Conservation (phyloP, 2,329 filamentous ascomycete species). For the Xylariaceae sp. region DNA sequence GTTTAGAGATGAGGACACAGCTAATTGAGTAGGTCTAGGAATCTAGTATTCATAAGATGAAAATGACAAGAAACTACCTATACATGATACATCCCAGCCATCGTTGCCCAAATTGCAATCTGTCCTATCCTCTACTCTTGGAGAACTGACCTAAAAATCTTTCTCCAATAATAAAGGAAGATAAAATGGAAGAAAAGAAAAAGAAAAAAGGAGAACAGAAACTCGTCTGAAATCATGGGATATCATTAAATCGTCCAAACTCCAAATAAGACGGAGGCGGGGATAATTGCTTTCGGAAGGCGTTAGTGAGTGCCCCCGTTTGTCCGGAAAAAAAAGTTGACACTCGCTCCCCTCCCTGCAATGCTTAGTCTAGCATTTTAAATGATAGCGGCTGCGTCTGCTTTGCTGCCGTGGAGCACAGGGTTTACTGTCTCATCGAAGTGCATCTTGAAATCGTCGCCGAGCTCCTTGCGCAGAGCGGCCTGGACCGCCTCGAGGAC, state of each 20-base stretch:
- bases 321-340: not conserved
- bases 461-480: constrained; percentile 63
- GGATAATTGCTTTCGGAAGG: not conserved
- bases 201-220: too few relatives aligned
- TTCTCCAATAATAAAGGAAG: too few relatives aligned
- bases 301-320: not conserved
- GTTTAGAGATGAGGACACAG: too few relatives aligned
- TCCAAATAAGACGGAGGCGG: not conserved
- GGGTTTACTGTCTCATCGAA: constrained; percentile 70
- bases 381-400: constrained; percentile 42
- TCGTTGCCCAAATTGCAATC: too few relatives aligned
- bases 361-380: too few relatives aligned
- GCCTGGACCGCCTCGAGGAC: constrained; percentile 66
- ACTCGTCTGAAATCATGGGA: constrained; percentile 10
- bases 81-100: too few relatives aligned
- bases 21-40: too few relatives aligned
- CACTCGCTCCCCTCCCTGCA: constrained; percentile 4
- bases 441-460: constrained; percentile 67
- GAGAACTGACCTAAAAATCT: too few relatives aligned
- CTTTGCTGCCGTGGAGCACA: constrained; percentile 46
- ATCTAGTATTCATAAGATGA: too few relatives aligned
- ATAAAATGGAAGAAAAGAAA: too few relatives aligned
- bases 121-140: too few relatives aligned
- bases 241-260: constrained; percentile 16
- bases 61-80: too few relatives aligned